Evolutionary conservation across 1,284 basidiomycete genomes (phyloP).

Genomic region (Retiboletus flavoniger): DNA sequence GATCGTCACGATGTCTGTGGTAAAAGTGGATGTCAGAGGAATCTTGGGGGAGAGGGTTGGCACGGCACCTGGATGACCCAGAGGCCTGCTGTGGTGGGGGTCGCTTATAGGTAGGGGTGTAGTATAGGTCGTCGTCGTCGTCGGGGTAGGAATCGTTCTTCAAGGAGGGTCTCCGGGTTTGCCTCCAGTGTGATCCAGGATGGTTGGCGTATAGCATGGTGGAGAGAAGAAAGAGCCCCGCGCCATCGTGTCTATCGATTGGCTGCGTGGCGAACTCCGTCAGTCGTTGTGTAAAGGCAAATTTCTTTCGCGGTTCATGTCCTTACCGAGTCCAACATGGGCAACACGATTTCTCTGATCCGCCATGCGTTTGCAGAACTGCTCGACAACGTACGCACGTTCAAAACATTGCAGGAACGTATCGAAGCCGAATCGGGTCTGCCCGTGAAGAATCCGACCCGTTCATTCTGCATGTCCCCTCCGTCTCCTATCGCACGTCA

Average conservation of each 20-base stretch:
- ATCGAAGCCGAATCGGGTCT: conserved; percentile 54
- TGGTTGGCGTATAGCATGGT: neutral
- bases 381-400: conserved; percentile 23
- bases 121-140: conserved; percentile 18
- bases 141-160: conserved; percentile 14
- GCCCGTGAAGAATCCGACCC: conserved; percentile 51
- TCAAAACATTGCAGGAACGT: conserved; percentile 37
- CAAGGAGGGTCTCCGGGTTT: neutral
- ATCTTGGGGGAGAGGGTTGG: conserved; percentile 13
- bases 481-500: conserved; percentile 49
- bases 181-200: neutral
- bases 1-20: conserved; percentile 24
- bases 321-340: conserved; percentile 16
- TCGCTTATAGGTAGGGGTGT: conserved; percentile 7
- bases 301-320: too few species aligned
- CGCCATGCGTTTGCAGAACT: conserved; percentile 33
- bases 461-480: conserved; percentile 62
- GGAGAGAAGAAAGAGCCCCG: neutral
- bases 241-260: conserved; percentile 1
- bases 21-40: too few species aligned
- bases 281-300: too few species aligned
- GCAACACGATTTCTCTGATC: conserved; percentile 31
- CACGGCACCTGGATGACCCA: conserved; percentile 15
- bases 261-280: too few species aligned
- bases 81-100: conserved; percentile 6